Conservation (phyloP, 352 stramenopile species). For the Globisporangium mamillatum region DNA sequence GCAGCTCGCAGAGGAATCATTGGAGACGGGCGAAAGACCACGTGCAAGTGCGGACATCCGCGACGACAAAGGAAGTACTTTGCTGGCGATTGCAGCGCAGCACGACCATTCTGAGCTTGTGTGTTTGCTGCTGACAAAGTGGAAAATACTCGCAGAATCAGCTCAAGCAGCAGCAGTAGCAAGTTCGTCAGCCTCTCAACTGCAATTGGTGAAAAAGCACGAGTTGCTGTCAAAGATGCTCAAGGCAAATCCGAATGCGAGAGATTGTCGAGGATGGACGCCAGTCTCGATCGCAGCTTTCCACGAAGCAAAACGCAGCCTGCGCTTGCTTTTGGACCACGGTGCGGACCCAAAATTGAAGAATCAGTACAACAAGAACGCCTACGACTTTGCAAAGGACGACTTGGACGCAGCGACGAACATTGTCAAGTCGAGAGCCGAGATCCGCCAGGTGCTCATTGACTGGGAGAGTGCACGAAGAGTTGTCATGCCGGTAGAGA, state of each 20-base stretch:
- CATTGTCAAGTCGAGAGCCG: constrained; percentile 68
- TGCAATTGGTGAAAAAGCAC: constrained; percentile 26
- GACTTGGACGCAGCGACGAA: constrained; percentile 83
- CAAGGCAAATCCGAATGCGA: constrained; percentile 68
- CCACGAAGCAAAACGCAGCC: constrained; percentile 73
- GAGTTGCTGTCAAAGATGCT: constrained; percentile 44
- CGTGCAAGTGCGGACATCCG: constrained; percentile 70
- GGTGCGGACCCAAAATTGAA: constrained; percentile 81
- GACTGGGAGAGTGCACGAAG: constrained; percentile 64
- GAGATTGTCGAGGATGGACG: constrained; percentile 86
- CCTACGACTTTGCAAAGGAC: constrained; percentile 88
- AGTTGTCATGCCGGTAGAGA: constrained; percentile 6
- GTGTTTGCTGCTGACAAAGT: constrained; percentile 57
- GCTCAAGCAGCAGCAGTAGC: constrained; percentile 23
- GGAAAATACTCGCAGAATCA: constrained; percentile 34
- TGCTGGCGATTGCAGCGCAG: constrained; percentile 74
- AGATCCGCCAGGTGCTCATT: constrained; percentile 69
- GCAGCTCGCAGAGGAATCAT: constrained; percentile 68
- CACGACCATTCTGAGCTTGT: constrained; percentile 66
- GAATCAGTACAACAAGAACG: constrained; percentile 90
- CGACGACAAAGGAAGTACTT: constrained; percentile 73
- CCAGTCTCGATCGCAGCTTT: constrained; percentile 84
- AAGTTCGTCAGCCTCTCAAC: constrained; percentile 23
- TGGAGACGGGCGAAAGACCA: constrained; percentile 53
- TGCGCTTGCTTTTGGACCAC: constrained; percentile 72